These are phyloP conservation scores for Vigna hirtella DNA, from an alignment of 306 rosid genomes.

Conservation along the genomic window DNA sequence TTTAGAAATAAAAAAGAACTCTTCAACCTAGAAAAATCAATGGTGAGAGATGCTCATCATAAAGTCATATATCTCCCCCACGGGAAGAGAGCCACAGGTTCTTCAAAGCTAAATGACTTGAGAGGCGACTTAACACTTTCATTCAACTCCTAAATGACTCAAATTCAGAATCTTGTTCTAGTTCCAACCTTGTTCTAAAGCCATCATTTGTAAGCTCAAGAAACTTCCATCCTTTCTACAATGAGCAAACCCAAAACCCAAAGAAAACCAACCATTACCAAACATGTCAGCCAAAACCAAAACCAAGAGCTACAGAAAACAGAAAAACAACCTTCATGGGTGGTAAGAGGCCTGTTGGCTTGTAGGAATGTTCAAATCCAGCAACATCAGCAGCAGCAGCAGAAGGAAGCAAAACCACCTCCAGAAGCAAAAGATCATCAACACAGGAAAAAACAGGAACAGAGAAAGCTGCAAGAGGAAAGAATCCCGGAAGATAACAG, in stretches of 20 bases:
- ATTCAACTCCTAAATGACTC: constrained; percentile 42
- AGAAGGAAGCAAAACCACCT: constrained; percentile 45
- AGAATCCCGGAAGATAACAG: constrained; percentile 62
- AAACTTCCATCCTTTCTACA: constrained; percentile 46
- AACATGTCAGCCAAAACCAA: constrained; percentile 55
- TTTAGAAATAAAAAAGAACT: background rate
- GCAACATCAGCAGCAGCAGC: constrained; percentile 42
- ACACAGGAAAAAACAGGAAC: constrained; percentile 52
- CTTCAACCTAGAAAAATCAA: constrained; percentile 37
- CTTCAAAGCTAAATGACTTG: constrained; percentile 26
- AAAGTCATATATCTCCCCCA: constrained; percentile 37
- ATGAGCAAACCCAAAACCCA: constrained; percentile 70
- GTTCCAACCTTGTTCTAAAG: constrained; percentile 8
- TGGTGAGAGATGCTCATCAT: constrained; percentile 48
- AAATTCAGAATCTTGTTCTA: background rate
- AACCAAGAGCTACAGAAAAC: constrained; percentile 61
- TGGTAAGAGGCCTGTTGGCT: constrained; percentile 72
- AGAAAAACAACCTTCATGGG: constrained; percentile 83
- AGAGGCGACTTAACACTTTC: constrained; percentile 36
- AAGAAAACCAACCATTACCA: constrained; percentile 53
- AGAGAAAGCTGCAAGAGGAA: constrained; percentile 58
- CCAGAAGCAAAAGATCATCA: constrained; percentile 49
- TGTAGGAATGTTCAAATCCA: constrained; percentile 73
- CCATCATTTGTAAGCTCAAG: constrained; percentile 42
- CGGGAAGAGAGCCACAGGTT: constrained; percentile 29